A percentile compares a stretch with the other conserved stretches of the same genome.
These are phyloP conservation scores for Amphicarpaea edgeworthii DNA, from an alignment of 306 rosid species.

Conservation along the genomic window DNA sequence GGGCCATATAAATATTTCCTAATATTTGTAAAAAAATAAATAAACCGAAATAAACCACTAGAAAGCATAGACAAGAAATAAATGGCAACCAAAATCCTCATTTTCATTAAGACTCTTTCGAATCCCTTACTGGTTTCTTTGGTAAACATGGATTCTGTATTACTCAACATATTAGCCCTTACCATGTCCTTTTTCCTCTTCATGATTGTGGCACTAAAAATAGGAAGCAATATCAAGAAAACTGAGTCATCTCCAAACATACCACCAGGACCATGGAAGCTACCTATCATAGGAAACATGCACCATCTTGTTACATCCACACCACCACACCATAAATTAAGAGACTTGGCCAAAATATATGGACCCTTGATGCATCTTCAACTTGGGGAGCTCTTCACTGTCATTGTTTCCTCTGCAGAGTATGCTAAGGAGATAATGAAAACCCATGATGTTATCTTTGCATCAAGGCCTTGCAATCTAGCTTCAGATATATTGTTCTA, in stretches of 20 bases:
- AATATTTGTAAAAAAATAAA: no score
- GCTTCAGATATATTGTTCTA: neutral
- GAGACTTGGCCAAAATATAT: conserved; percentile 4
- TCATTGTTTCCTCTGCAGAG: conserved; percentile 1
- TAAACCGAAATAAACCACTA: no score
- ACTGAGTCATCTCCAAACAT: neutral
- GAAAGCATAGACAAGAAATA: neutral
- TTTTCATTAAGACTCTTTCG: no score
- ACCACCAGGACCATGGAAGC: neutral
- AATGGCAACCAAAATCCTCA: neutral
- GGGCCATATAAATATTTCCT: no score
- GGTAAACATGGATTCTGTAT: neutral
- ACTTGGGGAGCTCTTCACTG: neutral
- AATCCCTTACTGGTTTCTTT: neutral
- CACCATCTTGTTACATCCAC: neutral
- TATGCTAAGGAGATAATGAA: conserved; percentile 11
- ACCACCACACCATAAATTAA: neutral
- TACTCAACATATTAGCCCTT: neutral
- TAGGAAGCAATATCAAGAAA: neutral
- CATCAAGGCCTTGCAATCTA: neutral
- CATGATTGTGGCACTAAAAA: neutral
- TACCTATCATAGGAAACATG: conserved; percentile 2
- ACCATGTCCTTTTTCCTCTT: neutral
- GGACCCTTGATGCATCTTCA: conserved; percentile 13
- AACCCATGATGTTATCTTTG: neutral